Conservation (phyloP, 345 rosid species). For the Populus tremula region DNA sequence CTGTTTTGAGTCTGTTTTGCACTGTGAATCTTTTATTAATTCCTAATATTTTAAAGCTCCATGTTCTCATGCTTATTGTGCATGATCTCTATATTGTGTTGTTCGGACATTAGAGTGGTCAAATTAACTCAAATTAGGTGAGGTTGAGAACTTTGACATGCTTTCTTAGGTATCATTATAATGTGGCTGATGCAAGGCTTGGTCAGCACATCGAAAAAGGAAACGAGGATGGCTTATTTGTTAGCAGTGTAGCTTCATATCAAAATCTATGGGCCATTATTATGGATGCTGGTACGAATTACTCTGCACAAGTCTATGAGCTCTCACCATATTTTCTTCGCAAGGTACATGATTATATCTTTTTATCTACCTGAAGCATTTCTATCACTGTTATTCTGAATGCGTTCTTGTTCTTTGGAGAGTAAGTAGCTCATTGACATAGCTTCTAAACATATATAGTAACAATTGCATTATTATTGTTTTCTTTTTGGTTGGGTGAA, state of each 20-base stretch:
- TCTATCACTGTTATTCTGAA: neutral
- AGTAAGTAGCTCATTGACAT: neutral
- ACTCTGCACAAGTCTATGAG: conserved; percentile 81
- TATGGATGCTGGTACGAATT: conserved; percentile 97
- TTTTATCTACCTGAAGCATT: conserved; percentile 4
- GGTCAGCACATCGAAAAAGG: conserved; percentile 86
- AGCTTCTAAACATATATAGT: neutral
- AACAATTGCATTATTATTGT: neutral
- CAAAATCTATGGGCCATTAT: conserved; percentile 94
- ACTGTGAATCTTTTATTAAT: neutral
- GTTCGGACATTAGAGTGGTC: neutral
- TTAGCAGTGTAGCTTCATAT: conserved; percentile 90
- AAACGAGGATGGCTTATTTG: conserved; percentile 82
- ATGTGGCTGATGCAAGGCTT: conserved; percentile 79
- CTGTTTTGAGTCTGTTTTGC: neutral
- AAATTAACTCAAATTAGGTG: neutral
- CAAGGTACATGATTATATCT: conserved; percentile 49
- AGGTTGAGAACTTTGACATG: neutral
- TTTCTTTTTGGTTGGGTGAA: conserved; percentile 21
- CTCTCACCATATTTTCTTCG: conserved; percentile 73
- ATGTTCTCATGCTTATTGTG: neutral
- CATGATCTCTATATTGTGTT: neutral
- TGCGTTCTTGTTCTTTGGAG: neutral
- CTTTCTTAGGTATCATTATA: conserved; percentile 81
- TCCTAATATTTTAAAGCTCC: neutral